Conservation (phyloP, 2,329 filamentous ascomycete species). For the Curvularia hawaiiensis region DNA sequence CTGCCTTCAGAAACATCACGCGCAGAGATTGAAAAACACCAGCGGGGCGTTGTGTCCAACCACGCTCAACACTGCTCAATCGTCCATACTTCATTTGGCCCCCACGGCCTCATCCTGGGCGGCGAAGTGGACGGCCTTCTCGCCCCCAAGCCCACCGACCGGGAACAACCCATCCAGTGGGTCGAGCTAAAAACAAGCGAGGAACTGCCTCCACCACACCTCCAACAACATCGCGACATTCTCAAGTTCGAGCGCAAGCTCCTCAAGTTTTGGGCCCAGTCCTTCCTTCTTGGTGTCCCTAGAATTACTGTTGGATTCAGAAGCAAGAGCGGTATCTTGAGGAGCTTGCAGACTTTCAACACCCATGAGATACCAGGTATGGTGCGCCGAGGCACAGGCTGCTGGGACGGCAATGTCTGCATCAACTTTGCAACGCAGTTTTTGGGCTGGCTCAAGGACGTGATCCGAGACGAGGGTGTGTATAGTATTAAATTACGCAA, state of each 20-base stretch:
- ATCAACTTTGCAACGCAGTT: conserved; percentile 87
- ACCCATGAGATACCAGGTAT: conserved; percentile 79
- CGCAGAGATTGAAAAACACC: conserved; percentile 78
- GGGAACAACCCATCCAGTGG: conserved; percentile 70
- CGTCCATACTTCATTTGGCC: conserved; percentile 84
- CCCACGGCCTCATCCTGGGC: conserved; percentile 75
- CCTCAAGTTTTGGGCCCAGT: conserved; percentile 96
- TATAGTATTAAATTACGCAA: conserved; percentile 77
- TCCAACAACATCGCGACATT: conserved; percentile 67
- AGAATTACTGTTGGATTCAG: conserved; percentile 92
- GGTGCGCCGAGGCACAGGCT: conserved; percentile 69
- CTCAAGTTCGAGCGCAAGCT: conserved; percentile 86
- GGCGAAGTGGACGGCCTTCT: conserved; percentile 87
- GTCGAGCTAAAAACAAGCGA: conserved; percentile 93
- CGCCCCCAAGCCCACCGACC: conserved; percentile 24
- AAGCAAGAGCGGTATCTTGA: conserved; percentile 72
- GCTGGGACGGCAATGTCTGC: conserved; percentile 92
- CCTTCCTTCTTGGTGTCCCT: conserved; percentile 89
- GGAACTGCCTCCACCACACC: conserved; percentile 57
- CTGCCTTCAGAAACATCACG: conserved; percentile 81
- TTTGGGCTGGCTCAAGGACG: conserved; percentile 72
- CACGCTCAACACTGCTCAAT: conserved; percentile 95
- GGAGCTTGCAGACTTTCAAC: conserved; percentile 75
- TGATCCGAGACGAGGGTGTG: conserved; percentile 70
- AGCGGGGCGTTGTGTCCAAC: conserved; percentile 78